These are phyloP conservation scores for Trichoderma virens DNA, from an alignment of 495 filamentous ascomycete genomes.

Conservation along the genomic window DNA sequence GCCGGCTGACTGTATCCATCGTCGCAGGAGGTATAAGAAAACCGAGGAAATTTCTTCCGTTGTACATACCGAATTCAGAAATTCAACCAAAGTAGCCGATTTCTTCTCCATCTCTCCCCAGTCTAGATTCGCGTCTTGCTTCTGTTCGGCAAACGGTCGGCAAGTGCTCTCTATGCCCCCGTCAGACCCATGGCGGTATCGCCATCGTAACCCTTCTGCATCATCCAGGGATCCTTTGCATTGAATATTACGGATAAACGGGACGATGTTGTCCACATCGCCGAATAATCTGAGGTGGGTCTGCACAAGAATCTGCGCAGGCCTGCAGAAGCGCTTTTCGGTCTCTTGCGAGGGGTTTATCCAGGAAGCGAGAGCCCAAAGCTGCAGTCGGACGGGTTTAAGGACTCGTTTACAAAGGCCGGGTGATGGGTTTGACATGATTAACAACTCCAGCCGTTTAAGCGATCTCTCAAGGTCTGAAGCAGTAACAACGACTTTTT, in stretches of 20 bases:
- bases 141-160: neutral
- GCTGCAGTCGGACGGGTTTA: conserved; percentile 52
- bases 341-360: conserved; percentile 19
- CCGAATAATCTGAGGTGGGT: conserved; percentile 40
- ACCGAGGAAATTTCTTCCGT: conserved; percentile 53
- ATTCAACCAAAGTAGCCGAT: conserved; percentile 44
- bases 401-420: conserved; percentile 64
- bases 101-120: conserved; percentile 38
- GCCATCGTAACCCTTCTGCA: conserved; percentile 26
- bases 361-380: conserved; percentile 62
- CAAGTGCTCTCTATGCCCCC: conserved; percentile 18
- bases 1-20: conserved; percentile 37
- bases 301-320: conserved; percentile 35
- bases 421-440: conserved; percentile 63
- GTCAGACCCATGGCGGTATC: conserved; percentile 21
- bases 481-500: conserved; percentile 33
- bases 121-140: neutral
- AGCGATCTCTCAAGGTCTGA: conserved; percentile 42
- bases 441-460: conserved; percentile 47
- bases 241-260: conserved; percentile 35
- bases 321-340: conserved; percentile 27
- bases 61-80: conserved; percentile 44
- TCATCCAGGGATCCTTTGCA: conserved; percentile 27
- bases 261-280: conserved; percentile 30
- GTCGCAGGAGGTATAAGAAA: conserved; percentile 56